phyloP scores from a whole-genome alignment of 2,329 filamentous ascomycete species.

The Botrytis galanthina region DNA sequence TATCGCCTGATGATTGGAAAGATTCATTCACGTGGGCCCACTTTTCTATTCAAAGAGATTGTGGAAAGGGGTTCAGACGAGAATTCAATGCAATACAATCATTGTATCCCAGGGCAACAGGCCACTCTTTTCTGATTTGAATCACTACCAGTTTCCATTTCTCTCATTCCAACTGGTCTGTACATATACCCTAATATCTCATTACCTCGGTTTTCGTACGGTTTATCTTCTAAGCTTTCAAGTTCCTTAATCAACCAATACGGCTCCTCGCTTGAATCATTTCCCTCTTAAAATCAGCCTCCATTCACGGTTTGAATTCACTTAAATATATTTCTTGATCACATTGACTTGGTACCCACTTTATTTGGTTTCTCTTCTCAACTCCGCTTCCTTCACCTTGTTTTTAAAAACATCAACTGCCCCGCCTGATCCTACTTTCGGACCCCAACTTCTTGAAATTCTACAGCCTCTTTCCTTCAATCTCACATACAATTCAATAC shows the following conservation, averaged over 20 bases:
- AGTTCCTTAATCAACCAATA: neutral
- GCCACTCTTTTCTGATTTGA: neutral
- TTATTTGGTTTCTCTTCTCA: neutral
- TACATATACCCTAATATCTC: neutral
- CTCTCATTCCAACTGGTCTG: neutral
- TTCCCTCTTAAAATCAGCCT: neutral
- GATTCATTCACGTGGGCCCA: neutral
- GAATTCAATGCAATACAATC: neutral
- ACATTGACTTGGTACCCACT: constrained; percentile 14
- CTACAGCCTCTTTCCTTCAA: neutral
- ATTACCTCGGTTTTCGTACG: neutral
- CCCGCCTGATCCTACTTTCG: neutral
- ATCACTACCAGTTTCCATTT: neutral
- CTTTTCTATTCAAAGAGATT: neutral
- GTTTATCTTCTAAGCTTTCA: neutral
- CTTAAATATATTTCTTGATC: neutral
- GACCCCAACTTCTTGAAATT: neutral
- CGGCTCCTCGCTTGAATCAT: constrained; percentile 3
- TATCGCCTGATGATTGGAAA: neutral
- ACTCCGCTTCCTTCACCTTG: constrained; percentile 1
- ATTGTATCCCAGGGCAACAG: neutral
- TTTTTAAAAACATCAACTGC: neutral
- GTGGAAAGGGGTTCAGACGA: constrained; percentile 14
- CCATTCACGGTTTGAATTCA: constrained; percentile 8
- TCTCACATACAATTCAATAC: constrained; percentile 2